Conservation (phyloP, 495 filamentous ascomycete species). For the Paragyromitra xinjiangensis region DNA sequence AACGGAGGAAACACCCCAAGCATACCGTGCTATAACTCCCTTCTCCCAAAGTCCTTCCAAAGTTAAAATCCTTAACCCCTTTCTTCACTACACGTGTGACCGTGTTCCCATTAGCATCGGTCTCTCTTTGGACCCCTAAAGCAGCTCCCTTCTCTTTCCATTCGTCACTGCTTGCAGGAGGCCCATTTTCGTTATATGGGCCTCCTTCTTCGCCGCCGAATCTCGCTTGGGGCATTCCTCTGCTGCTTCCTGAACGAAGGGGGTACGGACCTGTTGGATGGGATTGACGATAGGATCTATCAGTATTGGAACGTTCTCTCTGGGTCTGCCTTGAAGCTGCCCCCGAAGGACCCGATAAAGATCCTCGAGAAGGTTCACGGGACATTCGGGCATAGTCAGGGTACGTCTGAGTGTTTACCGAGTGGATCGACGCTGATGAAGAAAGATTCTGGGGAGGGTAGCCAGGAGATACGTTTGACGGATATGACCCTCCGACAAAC, state of each 20-base stretch:
- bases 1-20: slow-evolving; percentile 7
- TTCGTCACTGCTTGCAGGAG: slow-evolving; percentile 79
- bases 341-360: slow-evolving; percentile 50
- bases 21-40: slow-evolving; percentile 96
- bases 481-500: slow-evolving; percentile 44
- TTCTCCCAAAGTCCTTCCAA: slow-evolving; percentile 90
- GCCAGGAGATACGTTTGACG: slow-evolving; percentile 25
- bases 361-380: slow-evolving; percentile 56
- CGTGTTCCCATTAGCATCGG: slow-evolving; percentile 82
- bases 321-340: slow-evolving; percentile 45
- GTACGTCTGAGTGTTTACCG: slow-evolving; percentile 54
- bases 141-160: slow-evolving; percentile 96
- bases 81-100: slow-evolving; percentile 89
- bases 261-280: slow-evolving; percentile 65
- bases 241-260: slow-evolving; percentile 71
- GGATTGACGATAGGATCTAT: slow-evolving; percentile 58
- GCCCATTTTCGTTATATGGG: slow-evolving; percentile 63
- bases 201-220: slow-evolving; percentile 56
- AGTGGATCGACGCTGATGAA: slow-evolving; percentile 58
- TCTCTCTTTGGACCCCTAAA: slow-evolving; percentile 76
- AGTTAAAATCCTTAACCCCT: slow-evolving; percentile 95
- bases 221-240: slow-evolving; percentile 64
- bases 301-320: slow-evolving; percentile 57
- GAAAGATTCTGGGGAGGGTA: slow-evolving; percentile 48
- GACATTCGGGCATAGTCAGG: slow-evolving; percentile 57